Base-by-base conservation (phyloP, 2,329 filamentous ascomycete genomes). In the Botryotinia globosa region DNA sequence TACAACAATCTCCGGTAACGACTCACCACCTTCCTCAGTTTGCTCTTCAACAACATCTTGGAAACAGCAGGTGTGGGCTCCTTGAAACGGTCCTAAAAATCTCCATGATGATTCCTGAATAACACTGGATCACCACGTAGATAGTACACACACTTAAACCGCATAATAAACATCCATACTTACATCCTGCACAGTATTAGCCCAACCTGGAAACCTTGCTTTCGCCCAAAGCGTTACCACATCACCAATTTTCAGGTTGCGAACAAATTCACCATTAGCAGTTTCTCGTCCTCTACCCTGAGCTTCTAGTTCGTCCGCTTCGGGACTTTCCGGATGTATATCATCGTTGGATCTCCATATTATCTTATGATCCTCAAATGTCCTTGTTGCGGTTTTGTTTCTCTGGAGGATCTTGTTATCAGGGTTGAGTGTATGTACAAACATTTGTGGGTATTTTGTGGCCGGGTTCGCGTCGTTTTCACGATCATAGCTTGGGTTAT, bases 161-260 rank as follows among this genome's bases (percentile, higher is more conserved):
- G 87, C 86, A 87, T 87, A 90, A 77, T 88, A 90, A 29, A 90
- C 83, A 73, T 87, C 86, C n/a, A 90, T 80, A 77, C 83, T 82
- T 5, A 86, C 85, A 22, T 80, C 82, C 64, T 85, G 78, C 16
- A 90, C 79, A 22, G 80, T 68, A 74, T 90, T 90, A 1, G 69
- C 58, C 89, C 89, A 91, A 0, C 81, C 85, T 0, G 78, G 79
- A 72, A 87, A 90, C 73, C 88, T 84, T 1, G 73, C 65, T 34
- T 76, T 74, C 25, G 75, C 73, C 74, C 75, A 77, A n/a, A 75
- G 68, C 3, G 71, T 73, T 7, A 76, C 72, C 56, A 76, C 74
- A 72, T 77, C 74, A 14, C 74, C 76, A 54, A 74, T 70, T 58
- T 73, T 85, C 75, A 91, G 77, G 63, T 81, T 82, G 25, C 86